A percentile compares a stretch with the other conserved stretches of the same genome.
Evolutionary conservation across 2,329 filamentous ascomycete species (phyloP).

Genomic region (Dothideomycetes sp.): DNA sequence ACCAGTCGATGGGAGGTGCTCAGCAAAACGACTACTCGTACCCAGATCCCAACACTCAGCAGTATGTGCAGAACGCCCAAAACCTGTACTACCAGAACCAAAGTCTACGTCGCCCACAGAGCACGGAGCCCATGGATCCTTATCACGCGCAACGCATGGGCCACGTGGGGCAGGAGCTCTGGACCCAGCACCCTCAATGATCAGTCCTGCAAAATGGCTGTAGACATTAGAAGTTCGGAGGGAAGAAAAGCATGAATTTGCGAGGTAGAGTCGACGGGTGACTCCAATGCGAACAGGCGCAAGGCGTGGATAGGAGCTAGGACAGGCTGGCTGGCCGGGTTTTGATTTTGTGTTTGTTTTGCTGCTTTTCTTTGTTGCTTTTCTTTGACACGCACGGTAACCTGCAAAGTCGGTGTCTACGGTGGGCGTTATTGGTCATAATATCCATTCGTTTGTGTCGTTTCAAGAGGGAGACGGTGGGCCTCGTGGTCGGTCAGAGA

Average conservation of each 20-base stretch:
- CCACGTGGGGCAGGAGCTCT: constrained; percentile 46
- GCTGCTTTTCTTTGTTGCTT: neutral
- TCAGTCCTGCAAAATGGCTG: constrained; percentile 1
- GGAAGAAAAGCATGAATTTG: no score
- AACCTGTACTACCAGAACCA: constrained; percentile 61
- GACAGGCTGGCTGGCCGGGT: no score
- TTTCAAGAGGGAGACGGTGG: neutral
- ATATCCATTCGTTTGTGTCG: constrained; percentile 4
- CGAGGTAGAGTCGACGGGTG: no score
- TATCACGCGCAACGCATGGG: constrained; percentile 55
- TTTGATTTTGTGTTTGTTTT: constrained; percentile 1
- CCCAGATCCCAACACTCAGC: constrained; percentile 56
- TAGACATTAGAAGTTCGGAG: neutral
- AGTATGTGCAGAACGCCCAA: constrained; percentile 49
- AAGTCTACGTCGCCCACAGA: constrained; percentile 60
- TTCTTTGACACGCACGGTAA: constrained; percentile 2
- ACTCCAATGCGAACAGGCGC: constrained; percentile 3
- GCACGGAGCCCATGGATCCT: constrained; percentile 51
- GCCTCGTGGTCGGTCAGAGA: constrained; percentile 3
- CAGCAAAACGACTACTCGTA: constrained; percentile 64
- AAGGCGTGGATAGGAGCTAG: neutral
- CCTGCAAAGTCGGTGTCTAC: neutral
- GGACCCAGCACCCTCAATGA: constrained; percentile 39
- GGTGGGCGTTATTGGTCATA: constrained; percentile 4
- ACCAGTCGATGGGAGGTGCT: constrained; percentile 63